Evolutionary conservation across 805 yeast species (phyloP).

Genomic region (Candida qinlingensis): DNA sequence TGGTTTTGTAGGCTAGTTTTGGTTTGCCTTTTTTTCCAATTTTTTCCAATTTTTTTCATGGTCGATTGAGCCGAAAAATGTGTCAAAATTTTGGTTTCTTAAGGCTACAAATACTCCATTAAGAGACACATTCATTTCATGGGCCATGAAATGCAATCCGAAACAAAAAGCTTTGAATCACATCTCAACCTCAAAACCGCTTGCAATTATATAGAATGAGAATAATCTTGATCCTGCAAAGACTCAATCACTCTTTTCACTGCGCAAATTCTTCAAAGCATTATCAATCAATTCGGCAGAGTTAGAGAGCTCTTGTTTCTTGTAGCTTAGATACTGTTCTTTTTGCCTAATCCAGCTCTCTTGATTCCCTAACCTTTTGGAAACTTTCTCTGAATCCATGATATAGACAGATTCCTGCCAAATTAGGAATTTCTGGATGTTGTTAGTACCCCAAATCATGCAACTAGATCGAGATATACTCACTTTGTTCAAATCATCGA

Average conservation of each 20-base stretch:
- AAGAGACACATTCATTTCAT: too few species aligned
- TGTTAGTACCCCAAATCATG: too few species aligned
- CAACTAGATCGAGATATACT: neutral
- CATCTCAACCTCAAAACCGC: too few species aligned
- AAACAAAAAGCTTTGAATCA: too few species aligned
- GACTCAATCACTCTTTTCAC: neutral
- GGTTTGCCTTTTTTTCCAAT: too few species aligned
- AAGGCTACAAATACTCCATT: neutral
- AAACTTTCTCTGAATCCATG: constrained; percentile 20
- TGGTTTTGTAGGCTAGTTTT: too few species aligned
- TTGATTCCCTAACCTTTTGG: constrained; percentile 13
- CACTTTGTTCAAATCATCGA: constrained; percentile 21
- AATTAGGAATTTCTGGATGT: constrained; percentile 15
- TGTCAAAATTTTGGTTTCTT: neutral
- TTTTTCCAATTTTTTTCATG: too few species aligned
- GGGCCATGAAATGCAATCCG: too few species aligned
- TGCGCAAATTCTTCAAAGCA: constrained; percentile 18
- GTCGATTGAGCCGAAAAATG: neutral
- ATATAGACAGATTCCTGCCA: constrained; percentile 26
- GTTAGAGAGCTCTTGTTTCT: constrained; percentile 18
- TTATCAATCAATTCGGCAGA: constrained; percentile 22
- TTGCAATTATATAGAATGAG: too few species aligned
- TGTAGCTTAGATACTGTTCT: constrained; percentile 15
- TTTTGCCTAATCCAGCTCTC: constrained; percentile 23
- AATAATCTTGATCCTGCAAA: neutral